Conservation (phyloP, 129 eudicot genomes). For the Flaveria linearis region DNA sequence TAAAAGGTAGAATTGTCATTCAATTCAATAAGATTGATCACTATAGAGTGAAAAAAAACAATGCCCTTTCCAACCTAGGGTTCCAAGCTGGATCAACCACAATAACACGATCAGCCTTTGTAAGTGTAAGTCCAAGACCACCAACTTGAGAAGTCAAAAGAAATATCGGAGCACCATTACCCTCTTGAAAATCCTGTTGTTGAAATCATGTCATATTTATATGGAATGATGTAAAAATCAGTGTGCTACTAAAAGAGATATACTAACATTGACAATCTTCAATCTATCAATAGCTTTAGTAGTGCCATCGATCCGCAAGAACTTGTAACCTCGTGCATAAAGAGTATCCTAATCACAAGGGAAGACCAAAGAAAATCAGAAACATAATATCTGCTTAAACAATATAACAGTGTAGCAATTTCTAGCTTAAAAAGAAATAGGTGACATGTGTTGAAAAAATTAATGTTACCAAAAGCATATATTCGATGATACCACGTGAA, state of each 20-base stretch:
- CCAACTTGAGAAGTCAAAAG: conserved; percentile 97
- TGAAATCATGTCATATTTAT: conserved; percentile 3
- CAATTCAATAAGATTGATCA: not conserved
- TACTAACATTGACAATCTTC: conserved; percentile 74
- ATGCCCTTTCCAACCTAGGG: conserved; percentile 60
- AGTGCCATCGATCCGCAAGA: conserved; percentile 88
- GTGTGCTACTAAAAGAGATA: not conserved
- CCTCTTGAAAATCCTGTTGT: conserved; percentile 92
- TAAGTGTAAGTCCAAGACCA: conserved; percentile 91
- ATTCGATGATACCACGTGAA: not conserved
- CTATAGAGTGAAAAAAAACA: not conserved
- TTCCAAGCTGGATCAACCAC: conserved; percentile 99
- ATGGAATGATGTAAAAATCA: conserved; percentile 3
- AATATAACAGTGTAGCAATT: not conserved
- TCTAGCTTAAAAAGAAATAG: not conserved
- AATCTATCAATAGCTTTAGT: conserved; percentile 84
- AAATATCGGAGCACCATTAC: conserved; percentile 82
- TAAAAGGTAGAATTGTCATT: not conserved
- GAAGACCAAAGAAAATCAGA: conserved; percentile 1
- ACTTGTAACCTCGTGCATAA: conserved; percentile 54
- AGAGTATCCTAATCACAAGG: conserved; percentile 57
- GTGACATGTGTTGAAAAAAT: not conserved
- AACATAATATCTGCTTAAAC: not conserved
- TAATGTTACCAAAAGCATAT: not conserved
- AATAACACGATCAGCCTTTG: conserved; percentile 95